phyloP scores from a whole-genome alignment of 2,329 filamentous ascomycete species.

The Ceratocystis eucalypticola region DNA sequence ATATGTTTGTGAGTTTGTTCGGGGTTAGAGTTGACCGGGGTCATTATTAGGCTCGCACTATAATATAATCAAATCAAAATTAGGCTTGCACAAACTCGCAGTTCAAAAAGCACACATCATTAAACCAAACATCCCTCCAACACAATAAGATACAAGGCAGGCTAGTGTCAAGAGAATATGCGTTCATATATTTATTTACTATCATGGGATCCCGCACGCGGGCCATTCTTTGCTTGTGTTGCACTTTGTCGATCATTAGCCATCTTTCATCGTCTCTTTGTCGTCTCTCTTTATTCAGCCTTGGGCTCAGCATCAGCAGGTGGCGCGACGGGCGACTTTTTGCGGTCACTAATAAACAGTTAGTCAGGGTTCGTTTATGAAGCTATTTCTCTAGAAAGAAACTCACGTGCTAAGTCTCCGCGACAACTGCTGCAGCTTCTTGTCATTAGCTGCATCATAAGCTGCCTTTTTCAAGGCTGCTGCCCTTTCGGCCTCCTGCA shows the following conservation, averaged over 20 bases:
- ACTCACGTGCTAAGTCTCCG: conserved; percentile 93
- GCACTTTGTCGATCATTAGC: neutral
- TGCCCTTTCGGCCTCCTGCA: conserved; percentile 66
- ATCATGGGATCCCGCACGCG: neutral
- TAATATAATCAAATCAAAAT: no score
- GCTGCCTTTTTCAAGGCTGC: conserved; percentile 76
- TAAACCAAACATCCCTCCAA: neutral
- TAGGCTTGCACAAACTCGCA: no score
- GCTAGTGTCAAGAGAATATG: neutral
- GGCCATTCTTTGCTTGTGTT: neutral
- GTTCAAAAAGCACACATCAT: neutral
- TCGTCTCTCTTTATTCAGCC: conserved; percentile 4
- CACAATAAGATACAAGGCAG: neutral
- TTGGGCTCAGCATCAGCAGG: conserved; percentile 1
- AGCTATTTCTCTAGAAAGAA: neutral
- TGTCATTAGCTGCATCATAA: conserved; percentile 83
- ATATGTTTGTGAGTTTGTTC: no score
- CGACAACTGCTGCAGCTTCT: conserved; percentile 71
- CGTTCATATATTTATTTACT: conserved; percentile 5
- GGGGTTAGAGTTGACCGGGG: no score
- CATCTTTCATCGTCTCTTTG: neutral
- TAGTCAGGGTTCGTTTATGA: neutral
- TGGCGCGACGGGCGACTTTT: conserved; percentile 13
- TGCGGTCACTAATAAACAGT: conserved; percentile 14
- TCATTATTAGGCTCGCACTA: no score